Evolutionary conservation across 306 rosid species (phyloP).

Genomic region (Arachis hypogaea): DNA sequence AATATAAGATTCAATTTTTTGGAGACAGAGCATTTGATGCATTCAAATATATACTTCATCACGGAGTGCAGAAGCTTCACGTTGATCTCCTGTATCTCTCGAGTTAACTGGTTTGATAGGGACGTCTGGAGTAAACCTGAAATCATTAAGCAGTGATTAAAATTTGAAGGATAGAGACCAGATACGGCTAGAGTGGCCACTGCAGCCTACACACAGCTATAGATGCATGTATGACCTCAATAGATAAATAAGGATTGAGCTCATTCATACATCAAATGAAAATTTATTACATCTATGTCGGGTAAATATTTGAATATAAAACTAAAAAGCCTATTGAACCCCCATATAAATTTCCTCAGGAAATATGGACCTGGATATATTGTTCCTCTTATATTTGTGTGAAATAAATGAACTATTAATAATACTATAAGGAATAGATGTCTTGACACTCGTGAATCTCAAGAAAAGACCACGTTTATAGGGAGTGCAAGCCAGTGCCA

Average conservation of each 20-base stretch:
- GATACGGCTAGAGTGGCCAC: conserved; percentile 19
- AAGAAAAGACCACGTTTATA: background rate
- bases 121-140: conserved; percentile 74
- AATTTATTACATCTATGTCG: conserved; percentile 21
- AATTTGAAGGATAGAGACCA: conserved; percentile 9
- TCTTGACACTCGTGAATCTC: background rate
- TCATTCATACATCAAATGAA: conserved; percentile 10
- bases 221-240: conserved; percentile 16
- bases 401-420: conserved; percentile 5
- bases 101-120: conserved; percentile 55
- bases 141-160: conserved; percentile 24
- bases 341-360: conserved; percentile 6
- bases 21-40: conserved; percentile 33
- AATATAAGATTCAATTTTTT: conserved; percentile 22
- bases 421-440: conserved; percentile 20
- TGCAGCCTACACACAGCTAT: conserved; percentile 17
- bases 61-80: conserved; percentile 93
- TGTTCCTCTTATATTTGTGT: conserved; percentile 1
- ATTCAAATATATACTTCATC: conserved; percentile 73
- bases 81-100: conserved; percentile 71
- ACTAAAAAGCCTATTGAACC: conserved; percentile 17
- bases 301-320: conserved; percentile 6
- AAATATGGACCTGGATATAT: conserved; percentile 21
- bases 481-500: background rate
- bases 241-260: conserved; percentile 12